A percentile compares a stretch with the other conserved stretches of the same genome.
Evolutionary conservation across 2,329 filamentous ascomycete species (phyloP).

Genomic region (Pseudovirgaria hyperparasitica): DNA sequence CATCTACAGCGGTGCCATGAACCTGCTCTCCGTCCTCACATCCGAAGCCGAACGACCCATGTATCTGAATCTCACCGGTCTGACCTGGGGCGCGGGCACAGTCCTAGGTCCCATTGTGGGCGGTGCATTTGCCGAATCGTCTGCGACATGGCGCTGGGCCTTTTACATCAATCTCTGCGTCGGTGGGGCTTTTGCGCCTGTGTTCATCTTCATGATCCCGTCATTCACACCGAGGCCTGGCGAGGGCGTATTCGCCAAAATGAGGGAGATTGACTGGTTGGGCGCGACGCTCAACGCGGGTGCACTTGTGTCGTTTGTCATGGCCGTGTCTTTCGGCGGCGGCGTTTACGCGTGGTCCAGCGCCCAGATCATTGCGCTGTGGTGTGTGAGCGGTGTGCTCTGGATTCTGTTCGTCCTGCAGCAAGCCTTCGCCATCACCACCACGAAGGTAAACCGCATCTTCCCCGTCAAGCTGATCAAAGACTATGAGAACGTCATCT

Average conservation of each 20-base stretch:
- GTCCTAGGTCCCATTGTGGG: conserved; percentile 27
- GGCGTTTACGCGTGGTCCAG: conserved; percentile 4
- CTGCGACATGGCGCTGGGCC: conserved; percentile 33
- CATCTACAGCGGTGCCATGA: conserved; percentile 17
- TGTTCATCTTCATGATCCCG: conserved; percentile 19
- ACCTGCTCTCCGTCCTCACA: conserved; percentile 10
- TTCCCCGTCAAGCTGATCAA: conserved; percentile 41
- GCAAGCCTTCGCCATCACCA: conserved; percentile 33
- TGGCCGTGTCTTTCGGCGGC: conserved; percentile 5
- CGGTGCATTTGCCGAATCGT: conserved; percentile 26
- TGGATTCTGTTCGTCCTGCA: conserved; percentile 31
- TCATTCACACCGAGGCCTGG: conserved; percentile 4
- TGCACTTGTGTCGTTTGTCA: conserved; percentile 14
- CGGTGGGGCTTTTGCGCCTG: conserved; percentile 8
- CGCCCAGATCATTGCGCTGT: conserved; percentile 4
- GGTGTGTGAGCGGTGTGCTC: conserved; percentile 12
- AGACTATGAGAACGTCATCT: too few relatives aligned
- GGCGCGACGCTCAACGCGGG: conserved; percentile 33
- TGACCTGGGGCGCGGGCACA: conserved; percentile 24
- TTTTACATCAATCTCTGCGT: conserved; percentile 9
- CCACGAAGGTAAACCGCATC: conserved; percentile 29
- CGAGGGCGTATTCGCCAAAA: not conserved
- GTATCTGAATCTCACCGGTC: conserved; percentile 22
- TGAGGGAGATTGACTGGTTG: conserved; percentile 13
- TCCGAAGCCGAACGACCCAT: conserved; percentile 11